Conservation (phyloP, 2,329 filamentous ascomycete species). For the Talaromyces atroroseus region DNA sequence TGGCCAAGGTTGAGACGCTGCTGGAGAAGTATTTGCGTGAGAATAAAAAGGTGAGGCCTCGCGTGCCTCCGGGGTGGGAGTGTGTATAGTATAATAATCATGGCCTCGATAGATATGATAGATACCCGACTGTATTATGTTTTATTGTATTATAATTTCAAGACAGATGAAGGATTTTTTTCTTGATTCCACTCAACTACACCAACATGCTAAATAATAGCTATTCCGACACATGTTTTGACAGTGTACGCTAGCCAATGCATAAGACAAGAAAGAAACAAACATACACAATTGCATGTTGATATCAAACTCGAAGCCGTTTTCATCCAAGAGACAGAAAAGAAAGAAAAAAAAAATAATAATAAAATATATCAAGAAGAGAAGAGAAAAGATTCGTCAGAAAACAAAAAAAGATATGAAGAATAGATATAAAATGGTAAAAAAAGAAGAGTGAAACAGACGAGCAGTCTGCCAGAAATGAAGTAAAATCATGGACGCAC, state of each 20-base stretch:
- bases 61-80: conserved; percentile 29
- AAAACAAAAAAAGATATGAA: conserved; percentile 19
- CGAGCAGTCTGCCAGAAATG: conserved; percentile 13
- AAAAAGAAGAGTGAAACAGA: conserved; percentile 28
- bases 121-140: conserved; percentile 10
- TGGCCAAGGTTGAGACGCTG: conserved; percentile 38
- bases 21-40: conserved; percentile 34
- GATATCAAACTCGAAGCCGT: conserved; percentile 7
- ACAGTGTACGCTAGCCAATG: neutral
- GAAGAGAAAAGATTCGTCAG: conserved; percentile 17
- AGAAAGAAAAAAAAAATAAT: too few relatives aligned
- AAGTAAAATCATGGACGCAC: conserved; percentile 9
- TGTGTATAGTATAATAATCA: neutral
- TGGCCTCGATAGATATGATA: conserved; percentile 9
- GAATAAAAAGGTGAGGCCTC: conserved; percentile 27
- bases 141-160: neutral
- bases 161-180: neutral
- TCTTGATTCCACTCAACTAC: conserved; percentile 7
- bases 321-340: conserved; percentile 5
- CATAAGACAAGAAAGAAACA: neutral
- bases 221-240: neutral
- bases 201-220: conserved; percentile 3
- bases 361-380: conserved; percentile 16
- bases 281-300: conserved; percentile 1
- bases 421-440: conserved; percentile 16